Evolutionary conservation across 306 rosid genomes (phyloP).

Genomic region (Prunus campanulata): DNA sequence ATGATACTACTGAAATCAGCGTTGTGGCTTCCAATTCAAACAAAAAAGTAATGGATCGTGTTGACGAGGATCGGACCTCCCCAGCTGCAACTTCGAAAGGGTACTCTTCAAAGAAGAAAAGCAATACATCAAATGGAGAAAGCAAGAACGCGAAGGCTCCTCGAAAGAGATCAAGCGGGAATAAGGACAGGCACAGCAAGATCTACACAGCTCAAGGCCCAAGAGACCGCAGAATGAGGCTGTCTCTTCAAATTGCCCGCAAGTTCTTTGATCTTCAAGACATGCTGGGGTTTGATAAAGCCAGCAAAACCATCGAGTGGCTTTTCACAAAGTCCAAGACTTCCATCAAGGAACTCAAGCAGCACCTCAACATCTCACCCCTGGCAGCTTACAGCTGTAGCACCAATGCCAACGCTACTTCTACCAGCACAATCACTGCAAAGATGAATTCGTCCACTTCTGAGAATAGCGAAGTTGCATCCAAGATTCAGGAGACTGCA

Average conservation of each 20-base stretch:
- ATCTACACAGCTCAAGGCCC: constrained; percentile 56
- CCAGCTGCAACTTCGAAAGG: neutral
- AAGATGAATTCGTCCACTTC: constrained; percentile 1
- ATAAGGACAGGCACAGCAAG: constrained; percentile 63
- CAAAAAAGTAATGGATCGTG: neutral
- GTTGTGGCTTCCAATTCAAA: constrained; percentile 5
- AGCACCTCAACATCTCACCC: neutral
- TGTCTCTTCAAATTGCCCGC: constrained; percentile 51
- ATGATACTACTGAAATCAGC: neutral
- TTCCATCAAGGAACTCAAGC: constrained; percentile 44
- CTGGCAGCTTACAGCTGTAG: neutral
- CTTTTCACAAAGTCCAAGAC: constrained; percentile 39
- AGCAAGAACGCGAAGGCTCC: constrained; percentile 7
- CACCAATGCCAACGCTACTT: neutral
- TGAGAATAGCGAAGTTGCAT: constrained; percentile 10
- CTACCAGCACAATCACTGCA: neutral
- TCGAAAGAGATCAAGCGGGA: constrained; percentile 35
- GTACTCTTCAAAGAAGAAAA: neutral
- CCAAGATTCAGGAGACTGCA: neutral
- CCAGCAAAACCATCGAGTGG: constrained; percentile 61
- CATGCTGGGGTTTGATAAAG: constrained; percentile 57
- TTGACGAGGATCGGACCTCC: neutral
- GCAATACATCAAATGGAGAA: neutral
- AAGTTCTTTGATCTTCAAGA: constrained; percentile 62
- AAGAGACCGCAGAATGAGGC: constrained; percentile 55